Evolutionary conservation across 2,329 filamentous ascomycete genomes (phyloP), one percentile per base, ranked within the genome.

Genomic region (Beauveria pseudobassiana): DNA sequence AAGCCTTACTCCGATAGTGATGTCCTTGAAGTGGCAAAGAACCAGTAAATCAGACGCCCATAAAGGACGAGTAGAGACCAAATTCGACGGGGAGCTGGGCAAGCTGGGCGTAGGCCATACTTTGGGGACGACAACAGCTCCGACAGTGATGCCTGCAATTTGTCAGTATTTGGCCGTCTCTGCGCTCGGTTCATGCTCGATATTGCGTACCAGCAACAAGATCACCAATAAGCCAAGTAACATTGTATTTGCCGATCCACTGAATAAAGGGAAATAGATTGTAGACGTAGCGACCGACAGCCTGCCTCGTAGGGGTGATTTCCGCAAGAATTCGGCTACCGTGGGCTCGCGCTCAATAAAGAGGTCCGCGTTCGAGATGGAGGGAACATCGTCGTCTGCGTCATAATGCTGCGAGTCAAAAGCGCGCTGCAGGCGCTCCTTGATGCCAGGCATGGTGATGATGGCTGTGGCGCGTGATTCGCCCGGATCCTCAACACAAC

Each of bases 21-120:
- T 96, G 75, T 82, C 80, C 67, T 98, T 99, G 16, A 97, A 0
- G 95, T 99, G 40, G 93, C 95, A 70, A 98, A 98, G 71, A 97
- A 89, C 93, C 93, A 98, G 76, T 99, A 99, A 64, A 96, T 82
- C 65, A 96, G 18, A 96, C 93, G 56, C 93, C 95, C 83, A 97
- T 95, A 72, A 99, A 98, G 0, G 93, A 97, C 0, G 93, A 95
- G 63, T 77, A 78, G 20, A 82, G 68, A 16, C 80, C 80, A 68
- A 78, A 82, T 65, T 82, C 76, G 28, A 79, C 74, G 4, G 74
- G 72, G 53, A 82, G 75, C 62, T 76, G 71, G 3, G 80, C 80
- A 20, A 82, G 70, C 42, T 77, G 69, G 22, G 80, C 80, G 61
- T 82, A 82, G 3, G 80, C 80, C 80, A 82, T 82, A 48, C 77